These are phyloP conservation scores for Globisporangium camurandrum DNA, from an alignment of 352 stramenopile genomes.

Conservation along the genomic window DNA sequence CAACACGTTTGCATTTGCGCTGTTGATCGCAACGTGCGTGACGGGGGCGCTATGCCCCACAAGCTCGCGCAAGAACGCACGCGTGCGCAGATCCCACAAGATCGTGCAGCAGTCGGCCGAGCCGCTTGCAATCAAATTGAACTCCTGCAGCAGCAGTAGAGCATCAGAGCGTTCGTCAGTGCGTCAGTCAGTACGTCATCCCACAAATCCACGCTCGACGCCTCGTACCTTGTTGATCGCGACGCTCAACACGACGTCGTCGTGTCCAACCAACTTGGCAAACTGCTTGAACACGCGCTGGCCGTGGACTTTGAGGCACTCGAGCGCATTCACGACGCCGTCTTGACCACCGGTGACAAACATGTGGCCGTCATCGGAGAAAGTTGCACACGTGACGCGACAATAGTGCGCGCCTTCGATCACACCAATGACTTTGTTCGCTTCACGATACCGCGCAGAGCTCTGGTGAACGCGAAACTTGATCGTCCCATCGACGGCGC, in stretches of 20 bases:
- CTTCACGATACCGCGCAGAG: constrained; percentile 44
- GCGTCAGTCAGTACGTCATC: not conserved
- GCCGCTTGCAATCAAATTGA: constrained; percentile 61
- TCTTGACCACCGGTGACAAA: constrained; percentile 64
- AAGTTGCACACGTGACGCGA: constrained; percentile 40
- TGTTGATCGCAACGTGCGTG: constrained; percentile 58
- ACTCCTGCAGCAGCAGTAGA: constrained; percentile 22
- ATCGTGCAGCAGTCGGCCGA: constrained; percentile 50
- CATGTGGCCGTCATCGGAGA: constrained; percentile 50
- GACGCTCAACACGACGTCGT: constrained; percentile 45
- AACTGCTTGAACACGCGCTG: constrained; percentile 62
- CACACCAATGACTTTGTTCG: constrained; percentile 54
- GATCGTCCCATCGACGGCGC: constrained; percentile 34
- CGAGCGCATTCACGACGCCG: constrained; percentile 62
- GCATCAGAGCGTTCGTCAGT: not conserved
- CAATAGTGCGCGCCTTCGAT: constrained; percentile 60
- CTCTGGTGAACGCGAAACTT: constrained; percentile 53
- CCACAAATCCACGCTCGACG: not conserved
- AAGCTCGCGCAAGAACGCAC: constrained; percentile 50
- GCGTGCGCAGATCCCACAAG: constrained; percentile 64
- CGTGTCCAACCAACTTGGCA: constrained; percentile 61
- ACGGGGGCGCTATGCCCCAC: constrained; percentile 38
- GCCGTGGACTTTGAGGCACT: constrained; percentile 49
- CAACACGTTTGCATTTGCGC: constrained; percentile 53
- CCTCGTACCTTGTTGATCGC: constrained; percentile 53